Base-by-base conservation (phyloP, 1,284 basidiomycete genomes). In the Heterobasidion occidentale region DNA sequence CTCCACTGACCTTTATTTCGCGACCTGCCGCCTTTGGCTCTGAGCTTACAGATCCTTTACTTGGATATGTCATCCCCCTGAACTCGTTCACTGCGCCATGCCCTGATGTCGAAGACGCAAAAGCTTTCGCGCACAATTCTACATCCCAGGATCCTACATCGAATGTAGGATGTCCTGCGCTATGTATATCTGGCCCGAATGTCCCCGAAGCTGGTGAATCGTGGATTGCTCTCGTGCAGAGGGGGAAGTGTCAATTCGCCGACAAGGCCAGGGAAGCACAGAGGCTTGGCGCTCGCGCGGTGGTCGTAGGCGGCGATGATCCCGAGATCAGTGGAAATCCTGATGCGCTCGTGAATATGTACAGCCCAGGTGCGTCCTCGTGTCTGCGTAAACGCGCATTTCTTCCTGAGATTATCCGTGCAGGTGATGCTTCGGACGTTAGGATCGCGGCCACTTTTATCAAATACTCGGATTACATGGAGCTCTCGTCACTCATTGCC, bases 291-390 rank as follows among this genome's bases (percentile, higher is more conserved):
- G 92, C 93, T 0, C 81, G 77, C 60, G 92, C 87, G 1, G 86
- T 94, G 33, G 83, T 96, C n/a, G 90, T 97, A 1, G 94, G 93
- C 47, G 93, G 94, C 51, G 78, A 86, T 62, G 79, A 86, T 64
- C 83, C 84, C 36, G 76, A 74, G 19, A 62, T 77, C 51, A 83
- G 83, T 11, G 83, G 88, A 4, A 79, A 80, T 63, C 83, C 90
- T 15, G 88, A 92, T 64, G 79, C 80, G n/a, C 75, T 94, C 58
- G 81, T 94, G 46, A 94, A 90, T 59, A 94, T 95, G 92, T 94
- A 88, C 70, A 90, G 88, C 67, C 89, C 89, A 70, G 85, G 88
- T 89, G 62, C 54, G 79, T 68, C 19, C 36, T 46, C 49, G 1
- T 8, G 38, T 47, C 42, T n/a, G 12, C 34, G 34, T 46, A 50